A percentile compares a stretch with the other conserved stretches of the same genome.
Evolutionary conservation across 2,329 filamentous ascomycete species (phyloP).

Genomic region (Penicillium sumatraense): DNA sequence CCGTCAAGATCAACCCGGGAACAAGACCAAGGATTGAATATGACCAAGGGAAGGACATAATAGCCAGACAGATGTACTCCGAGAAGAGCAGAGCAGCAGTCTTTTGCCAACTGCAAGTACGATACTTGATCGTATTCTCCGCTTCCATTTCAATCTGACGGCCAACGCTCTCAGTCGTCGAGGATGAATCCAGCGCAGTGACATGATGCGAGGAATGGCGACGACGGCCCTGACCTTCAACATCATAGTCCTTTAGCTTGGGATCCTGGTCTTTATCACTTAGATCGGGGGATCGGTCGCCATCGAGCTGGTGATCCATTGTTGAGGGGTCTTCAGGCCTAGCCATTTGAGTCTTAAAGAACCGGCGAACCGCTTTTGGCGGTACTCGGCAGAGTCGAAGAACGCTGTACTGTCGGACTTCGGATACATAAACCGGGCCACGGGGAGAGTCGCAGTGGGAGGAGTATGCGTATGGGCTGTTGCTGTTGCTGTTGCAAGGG

Average conservation of each 20-base stretch:
- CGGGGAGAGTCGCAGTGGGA: background rate
- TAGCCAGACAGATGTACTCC: slow-evolving; percentile 90
- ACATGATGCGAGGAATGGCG: slow-evolving; percentile 23
- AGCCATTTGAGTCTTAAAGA: slow-evolving; percentile 44
- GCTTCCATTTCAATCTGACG: slow-evolving; percentile 78
- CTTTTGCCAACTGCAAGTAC: slow-evolving; percentile 95
- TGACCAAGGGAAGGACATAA: slow-evolving; percentile 96
- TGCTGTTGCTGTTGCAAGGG: background rate
- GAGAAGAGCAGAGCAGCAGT: slow-evolving; percentile 89
- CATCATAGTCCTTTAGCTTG: slow-evolving; percentile 35
- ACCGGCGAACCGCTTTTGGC: slow-evolving; percentile 41
- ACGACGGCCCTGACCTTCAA: slow-evolving; percentile 33
- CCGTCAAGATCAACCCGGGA: slow-evolving; percentile 81
- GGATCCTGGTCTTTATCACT: slow-evolving; percentile 30
- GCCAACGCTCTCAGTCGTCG: slow-evolving; percentile 54
- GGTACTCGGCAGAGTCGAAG: slow-evolving; percentile 34
- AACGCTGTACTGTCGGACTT: slow-evolving; percentile 29
- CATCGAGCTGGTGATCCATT: slow-evolving; percentile 11
- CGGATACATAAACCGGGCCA: slow-evolving; percentile 40
- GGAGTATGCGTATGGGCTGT: background rate
- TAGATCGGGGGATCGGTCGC: slow-evolving; percentile 21
- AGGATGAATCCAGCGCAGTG: slow-evolving; percentile 36
- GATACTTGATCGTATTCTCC: slow-evolving; percentile 82
- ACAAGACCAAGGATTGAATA: slow-evolving; percentile 87
- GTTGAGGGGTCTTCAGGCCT: slow-evolving; percentile 28